These are phyloP conservation scores for Periconia macrospinosa DNA, from an alignment of 2,329 filamentous ascomycete genomes.

Conservation along the genomic window DNA sequence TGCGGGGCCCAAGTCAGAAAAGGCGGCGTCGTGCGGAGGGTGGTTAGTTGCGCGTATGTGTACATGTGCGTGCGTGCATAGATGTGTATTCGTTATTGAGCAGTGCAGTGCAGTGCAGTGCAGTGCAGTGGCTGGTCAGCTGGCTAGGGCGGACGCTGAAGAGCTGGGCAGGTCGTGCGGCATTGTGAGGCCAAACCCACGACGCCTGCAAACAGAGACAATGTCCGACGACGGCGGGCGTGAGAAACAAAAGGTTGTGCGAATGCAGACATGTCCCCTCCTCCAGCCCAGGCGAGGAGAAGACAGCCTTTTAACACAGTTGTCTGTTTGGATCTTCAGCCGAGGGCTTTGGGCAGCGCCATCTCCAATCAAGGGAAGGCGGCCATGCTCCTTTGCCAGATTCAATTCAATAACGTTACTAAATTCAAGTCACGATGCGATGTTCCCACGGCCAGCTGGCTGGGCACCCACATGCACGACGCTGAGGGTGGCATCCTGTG, in stretches of 20 bases:
- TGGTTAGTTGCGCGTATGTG: background rate
- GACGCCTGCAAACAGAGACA: slow-evolving; percentile 1
- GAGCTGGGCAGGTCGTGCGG: background rate
- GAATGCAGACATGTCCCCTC: background rate
- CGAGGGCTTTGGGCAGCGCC: slow-evolving; percentile 16
- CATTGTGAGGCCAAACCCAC: slow-evolving; percentile 5
- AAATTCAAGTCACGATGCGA: background rate
- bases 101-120: slow-evolving; percentile 11
- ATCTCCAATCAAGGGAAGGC: slow-evolving; percentile 33
- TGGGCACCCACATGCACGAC: too few relatives aligned
- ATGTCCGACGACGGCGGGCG: background rate
- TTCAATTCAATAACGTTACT: background rate
- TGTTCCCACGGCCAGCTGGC: too few relatives aligned
- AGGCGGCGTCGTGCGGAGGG: background rate
- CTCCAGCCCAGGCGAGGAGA: slow-evolving; percentile 22
- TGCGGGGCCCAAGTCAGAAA: too few relatives aligned
- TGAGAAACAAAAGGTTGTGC: background rate
- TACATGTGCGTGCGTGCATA: background rate
- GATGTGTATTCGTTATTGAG: background rate
- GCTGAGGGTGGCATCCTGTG: too few relatives aligned
- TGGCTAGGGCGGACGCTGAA: slow-evolving; percentile 8
- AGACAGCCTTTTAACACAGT: slow-evolving; percentile 12
- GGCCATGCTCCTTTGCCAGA: background rate
- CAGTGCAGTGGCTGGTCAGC: slow-evolving; percentile 7
- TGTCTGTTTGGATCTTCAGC: slow-evolving; percentile 15